Base-by-base conservation (phyloP, 306 rosid species). In the Begonia loranthoides region DNA sequence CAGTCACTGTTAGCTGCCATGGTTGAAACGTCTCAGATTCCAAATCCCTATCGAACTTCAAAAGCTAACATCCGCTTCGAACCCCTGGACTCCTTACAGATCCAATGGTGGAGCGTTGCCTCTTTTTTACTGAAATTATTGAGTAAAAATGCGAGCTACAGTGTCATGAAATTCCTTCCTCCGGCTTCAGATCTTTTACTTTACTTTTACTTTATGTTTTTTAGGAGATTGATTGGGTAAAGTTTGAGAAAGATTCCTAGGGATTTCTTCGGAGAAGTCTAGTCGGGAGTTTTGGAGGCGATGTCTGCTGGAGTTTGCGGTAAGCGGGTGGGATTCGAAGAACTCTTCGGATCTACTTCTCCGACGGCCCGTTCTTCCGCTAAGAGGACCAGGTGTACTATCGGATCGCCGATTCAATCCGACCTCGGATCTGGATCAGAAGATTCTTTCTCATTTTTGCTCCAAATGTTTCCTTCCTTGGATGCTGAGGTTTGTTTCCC, bases 301-400 rank as follows among this genome's bases (percentile, higher is more conserved):
- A 70, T 70, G 76, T 70, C 76, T 55, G 67, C 64, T 5, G 76
- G 76, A 48, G 41, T 70, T 36, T 70, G 75, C 36, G 67, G 76
- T 12, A 70, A 70, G 60, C 66, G 76, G 54, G 60, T 65, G n/a
- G 71, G 71, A 46, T 56, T 65, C 57, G 76, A 70, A 50, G 76
- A 70, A 52, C 56, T 70, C 46, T 70, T 65, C 45, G 76, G 71
- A 65, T 61, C 76, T 70, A 61, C 69, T 36, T 64, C 76, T 52
- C 71, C 71, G 60, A 62, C 71, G 40, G 41, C 64, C 12, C 60
- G 50, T 56, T 48, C 76, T 54, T 66, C 61, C 9, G 52, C 71
- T 14, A 70, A 70, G 64, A 65, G 70, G 53, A 17, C 67, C 43
- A 53, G 76, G 36, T 55, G 71, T 56, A 51, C 64, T 1, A 60